These are phyloP conservation scores for Plasmopara halstedii DNA, from an alignment of 352 stramenopile species.

Conservation along the genomic window DNA sequence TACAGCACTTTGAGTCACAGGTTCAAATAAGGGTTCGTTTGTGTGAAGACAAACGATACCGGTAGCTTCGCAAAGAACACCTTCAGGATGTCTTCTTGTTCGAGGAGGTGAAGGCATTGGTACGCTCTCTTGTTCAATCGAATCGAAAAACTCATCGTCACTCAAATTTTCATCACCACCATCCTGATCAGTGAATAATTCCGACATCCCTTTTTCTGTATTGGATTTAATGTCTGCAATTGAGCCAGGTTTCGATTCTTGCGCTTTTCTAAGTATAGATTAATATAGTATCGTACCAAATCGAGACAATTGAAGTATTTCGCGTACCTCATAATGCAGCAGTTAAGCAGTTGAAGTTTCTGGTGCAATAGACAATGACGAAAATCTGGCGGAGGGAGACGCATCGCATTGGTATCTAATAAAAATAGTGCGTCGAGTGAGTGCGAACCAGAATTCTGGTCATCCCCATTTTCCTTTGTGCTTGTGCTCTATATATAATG, in stretches of 20 bases:
- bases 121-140: slow-evolving; percentile 42
- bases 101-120: slow-evolving; percentile 7
- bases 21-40: slow-evolving; percentile 46
- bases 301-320: neutral
- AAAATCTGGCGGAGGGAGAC: slow-evolving; percentile 56
- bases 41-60: slow-evolving; percentile 38
- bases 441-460: slow-evolving; percentile 25
- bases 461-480: slow-evolving; percentile 13
- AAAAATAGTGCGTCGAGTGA: slow-evolving; percentile 50
- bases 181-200: neutral
- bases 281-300: neutral
- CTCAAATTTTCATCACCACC: slow-evolving; percentile 28
- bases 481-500: slow-evolving; percentile 26
- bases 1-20: slow-evolving; percentile 54
- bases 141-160: slow-evolving; percentile 83
- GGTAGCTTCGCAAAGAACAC: slow-evolving; percentile 25
- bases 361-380: slow-evolving; percentile 71
- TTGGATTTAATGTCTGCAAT: neutral
- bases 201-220: neutral
- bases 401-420: slow-evolving; percentile 35
- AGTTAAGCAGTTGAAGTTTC: slow-evolving; percentile 76
- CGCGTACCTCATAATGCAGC: slow-evolving; percentile 54
- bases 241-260: slow-evolving; percentile 14
- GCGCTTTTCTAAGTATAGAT: slow-evolving; percentile 13
- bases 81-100: slow-evolving; percentile 13